phyloP scores from a whole-genome alignment of 305 asterid genomes.

The Fraxinus greggii region DNA sequence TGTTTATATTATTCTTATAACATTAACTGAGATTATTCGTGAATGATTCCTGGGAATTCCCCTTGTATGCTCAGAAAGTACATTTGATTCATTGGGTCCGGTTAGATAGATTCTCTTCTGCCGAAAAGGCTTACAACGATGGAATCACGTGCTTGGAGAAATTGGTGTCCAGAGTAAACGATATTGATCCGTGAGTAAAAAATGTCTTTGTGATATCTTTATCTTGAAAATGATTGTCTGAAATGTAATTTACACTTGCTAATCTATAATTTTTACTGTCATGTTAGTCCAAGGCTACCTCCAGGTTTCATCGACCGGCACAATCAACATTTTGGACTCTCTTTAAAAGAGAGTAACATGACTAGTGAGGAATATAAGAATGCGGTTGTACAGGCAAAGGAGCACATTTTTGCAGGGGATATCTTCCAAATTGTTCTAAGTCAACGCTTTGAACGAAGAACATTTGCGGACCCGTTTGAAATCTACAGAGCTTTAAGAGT shows the following conservation, averaged over 20 bases:
- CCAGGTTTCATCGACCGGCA: conserved; percentile 53
- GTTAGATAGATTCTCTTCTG: conserved; percentile 57
- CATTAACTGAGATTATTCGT: conserved; percentile 16
- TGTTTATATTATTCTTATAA: conserved; percentile 3
- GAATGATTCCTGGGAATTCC: conserved; percentile 9
- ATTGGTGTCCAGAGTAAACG: conserved; percentile 60
- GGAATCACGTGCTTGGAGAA: conserved; percentile 63
- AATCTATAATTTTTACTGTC: conserved; percentile 6
- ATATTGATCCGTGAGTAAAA: conserved; percentile 59
- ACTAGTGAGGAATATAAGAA: conserved; percentile 68
- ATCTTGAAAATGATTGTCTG: conserved; percentile 3
- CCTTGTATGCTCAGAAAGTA: conserved; percentile 56
- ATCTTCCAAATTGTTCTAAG: conserved; percentile 84
- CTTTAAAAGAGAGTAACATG: conserved; percentile 56
- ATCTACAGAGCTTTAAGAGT: conserved; percentile 84
- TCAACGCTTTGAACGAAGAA: conserved; percentile 81
- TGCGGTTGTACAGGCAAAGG: conserved; percentile 71
- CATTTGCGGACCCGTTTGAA: conserved; percentile 92
- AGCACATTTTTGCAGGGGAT: conserved; percentile 80
- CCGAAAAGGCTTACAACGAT: conserved; percentile 62
- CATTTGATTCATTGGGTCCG: conserved; percentile 86
- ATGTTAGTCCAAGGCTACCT: conserved; percentile 60
- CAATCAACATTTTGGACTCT: conserved; percentile 41
- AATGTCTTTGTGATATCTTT: neutral
- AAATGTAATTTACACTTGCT: conserved; percentile 16